Evolutionary conservation across 1,284 basidiomycete genomes (phyloP), one percentile per base, ranked within the genome.

Genomic region (Trichosporon coremiiforme): DNA sequence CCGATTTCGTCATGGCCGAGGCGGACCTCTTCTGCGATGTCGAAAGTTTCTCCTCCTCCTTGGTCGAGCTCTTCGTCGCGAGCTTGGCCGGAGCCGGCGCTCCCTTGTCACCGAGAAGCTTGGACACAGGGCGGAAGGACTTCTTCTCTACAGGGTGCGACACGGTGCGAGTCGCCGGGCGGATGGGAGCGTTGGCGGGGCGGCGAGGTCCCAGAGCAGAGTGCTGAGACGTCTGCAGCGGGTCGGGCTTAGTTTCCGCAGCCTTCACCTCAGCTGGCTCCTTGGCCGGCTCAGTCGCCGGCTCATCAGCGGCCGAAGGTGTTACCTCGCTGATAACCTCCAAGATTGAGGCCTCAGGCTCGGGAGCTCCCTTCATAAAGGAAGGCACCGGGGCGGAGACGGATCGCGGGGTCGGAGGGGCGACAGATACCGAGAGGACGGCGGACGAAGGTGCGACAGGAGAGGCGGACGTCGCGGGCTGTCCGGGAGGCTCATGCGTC

Each of bases 31-130:
- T 60, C 57, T 60, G 57, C 31, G 57, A 60, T 1, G 57, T n/a
- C 17, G 57, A 60, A 2, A 60, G 31, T 15, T 47, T 50, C 15
- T n/a, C 57, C 25, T 31, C 5, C 17, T 60, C 57, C 29, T 60
- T 60, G 1, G 33, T 64, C 6, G 63, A 6, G 20, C 38, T 29
- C 36, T 41, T 35, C 2, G 66, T 66, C 4, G 70, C 70, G 12
- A 73, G 10, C 1, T 70, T 66, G 8, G 72, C 70, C 1, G 72
- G 70, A 5, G 72, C 72, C 9, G 70, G 70, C 0, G 72, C 72
- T 2, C 60, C 67, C 66, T 73, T 73, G 29, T 69, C 66, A 0
- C 53, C 29, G 8, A 55, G 29, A 0, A 70, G 53, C 9, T 57
- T 63, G 0, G 66, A 71, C 3, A 69, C 65, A 2, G 72, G 72